Base-by-base conservation (phyloP, 352 stramenopile genomes). In the Phytophthora rubi region DNA sequence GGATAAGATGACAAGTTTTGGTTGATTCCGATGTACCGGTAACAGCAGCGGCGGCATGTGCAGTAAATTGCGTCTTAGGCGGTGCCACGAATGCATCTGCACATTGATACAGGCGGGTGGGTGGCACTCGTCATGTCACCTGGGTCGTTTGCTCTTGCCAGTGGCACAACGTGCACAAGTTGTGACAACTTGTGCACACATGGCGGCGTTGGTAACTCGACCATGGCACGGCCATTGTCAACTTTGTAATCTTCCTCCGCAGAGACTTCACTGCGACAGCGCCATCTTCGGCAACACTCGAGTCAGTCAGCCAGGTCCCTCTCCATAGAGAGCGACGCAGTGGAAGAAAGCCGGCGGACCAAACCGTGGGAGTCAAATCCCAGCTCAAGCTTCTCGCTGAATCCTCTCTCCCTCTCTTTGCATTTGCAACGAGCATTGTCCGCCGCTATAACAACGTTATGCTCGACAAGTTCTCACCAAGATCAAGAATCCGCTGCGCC, bases 391-490 rank as follows among this genome's bases (percentile, higher is more conserved):
- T 48, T 48, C 42, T 48, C 42, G 42, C 42, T 48, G 42, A 16
- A 48, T 48, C 42, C 42, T 48, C 42, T 48, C 42, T 48, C 12
- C 37, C 37, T 44, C 37, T 44, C 42, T 3, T 48, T 48, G 42
- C 42, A 48, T 48, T 48, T 48, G 42, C 42, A 48, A 48, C 42
- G 42, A 30, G 12, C 37, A 7, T 44, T n/a, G 37, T n/a, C 37
- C 37, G 37, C 37, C 12, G 37, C 37, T 44, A n/a, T 7, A 15
- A 2, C 26, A 30, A 30, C 26, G 26, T 30, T 30, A 30, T 30
- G 26, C 26, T 30, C 26, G 26, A 15, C 37, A 9, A 44, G 37
- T 44, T 44, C 37, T 44, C 54, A 61, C 54, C 54, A 35, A 61
- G 37, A 53, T n/a, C 47, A 18, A n/a, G 16, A 51, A 23, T 13